phyloP scores from a whole-genome alignment of 129 eudicot genomes.

The Artemisia annua region DNA sequence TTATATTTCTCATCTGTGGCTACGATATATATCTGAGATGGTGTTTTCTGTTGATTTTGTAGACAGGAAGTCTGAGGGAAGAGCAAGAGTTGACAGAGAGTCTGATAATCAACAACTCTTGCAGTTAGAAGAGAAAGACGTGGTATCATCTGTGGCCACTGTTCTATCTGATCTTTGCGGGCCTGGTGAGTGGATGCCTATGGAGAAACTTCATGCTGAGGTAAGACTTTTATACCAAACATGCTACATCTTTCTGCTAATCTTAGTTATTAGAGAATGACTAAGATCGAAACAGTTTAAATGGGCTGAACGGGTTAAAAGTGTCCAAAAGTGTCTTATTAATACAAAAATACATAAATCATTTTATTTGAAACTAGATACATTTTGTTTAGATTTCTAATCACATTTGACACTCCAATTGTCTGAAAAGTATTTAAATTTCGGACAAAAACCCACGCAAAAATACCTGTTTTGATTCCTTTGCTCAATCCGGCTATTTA shows the following conservation, averaged over 20 bases:
- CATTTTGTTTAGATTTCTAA: too few species aligned
- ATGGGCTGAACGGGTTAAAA: too few species aligned
- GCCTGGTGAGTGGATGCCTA: conserved; percentile 98
- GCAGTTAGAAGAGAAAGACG: conserved; percentile 88
- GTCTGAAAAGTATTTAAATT: too few species aligned
- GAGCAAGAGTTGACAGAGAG: conserved; percentile 76
- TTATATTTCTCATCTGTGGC: neutral
- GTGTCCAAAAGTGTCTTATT: too few species aligned
- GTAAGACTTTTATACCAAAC: conserved; percentile 27
- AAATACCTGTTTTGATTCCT: too few species aligned
- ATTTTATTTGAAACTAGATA: too few species aligned
- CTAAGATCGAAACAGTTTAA: too few species aligned
- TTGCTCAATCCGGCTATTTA: too few species aligned
- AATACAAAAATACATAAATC: too few species aligned
- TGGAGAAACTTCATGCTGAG: conserved; percentile 97
- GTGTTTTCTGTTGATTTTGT: conserved; percentile 25
- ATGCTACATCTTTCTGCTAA: neutral
- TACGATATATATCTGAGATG: neutral
- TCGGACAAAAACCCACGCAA: too few species aligned
- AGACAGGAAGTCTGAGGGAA: conserved; percentile 79
- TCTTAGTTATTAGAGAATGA: neutral
- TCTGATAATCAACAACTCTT: conserved; percentile 83
- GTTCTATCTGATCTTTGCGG: conserved; percentile 91
- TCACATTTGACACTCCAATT: too few species aligned
- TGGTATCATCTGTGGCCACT: conserved; percentile 90